phyloP scores from a whole-genome alignment of 2,329 filamentous ascomycete species.

The Westerdykella ornata region DNA sequence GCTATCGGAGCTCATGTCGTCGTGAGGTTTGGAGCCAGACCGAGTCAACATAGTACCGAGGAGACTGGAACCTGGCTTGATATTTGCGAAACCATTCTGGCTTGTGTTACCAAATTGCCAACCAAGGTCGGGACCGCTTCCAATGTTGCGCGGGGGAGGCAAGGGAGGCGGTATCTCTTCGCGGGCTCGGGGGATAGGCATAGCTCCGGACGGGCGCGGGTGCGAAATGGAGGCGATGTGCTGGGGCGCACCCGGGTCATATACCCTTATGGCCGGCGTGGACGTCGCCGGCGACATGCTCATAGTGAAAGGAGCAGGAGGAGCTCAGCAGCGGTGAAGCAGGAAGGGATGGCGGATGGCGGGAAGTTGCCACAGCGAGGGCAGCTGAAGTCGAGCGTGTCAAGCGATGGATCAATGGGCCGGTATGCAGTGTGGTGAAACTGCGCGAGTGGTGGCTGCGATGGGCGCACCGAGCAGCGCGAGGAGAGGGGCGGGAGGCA shows the following conservation, averaged over 20 bases:
- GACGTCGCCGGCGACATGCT: slow-evolving; percentile 31
- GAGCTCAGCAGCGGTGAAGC: slow-evolving; percentile 11
- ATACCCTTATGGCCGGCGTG: slow-evolving; percentile 39
- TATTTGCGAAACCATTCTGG: slow-evolving; percentile 39
- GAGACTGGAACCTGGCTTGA: slow-evolving; percentile 46
- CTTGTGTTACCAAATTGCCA: slow-evolving; percentile 60
- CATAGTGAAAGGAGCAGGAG: slow-evolving; percentile 9
- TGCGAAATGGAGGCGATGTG: slow-evolving; percentile 26
- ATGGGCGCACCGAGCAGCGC: neutral
- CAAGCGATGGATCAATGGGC: neutral
- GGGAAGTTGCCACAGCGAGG: slow-evolving; percentile 25
- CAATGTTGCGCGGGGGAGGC: slow-evolving; percentile 56
- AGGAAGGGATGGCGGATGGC: slow-evolving; percentile 9
- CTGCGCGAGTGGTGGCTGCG: neutral
- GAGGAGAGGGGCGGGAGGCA: neutral
- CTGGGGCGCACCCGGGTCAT: slow-evolving; percentile 34
- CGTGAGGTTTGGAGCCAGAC: slow-evolving; percentile 33
- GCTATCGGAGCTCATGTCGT: slow-evolving; percentile 34
- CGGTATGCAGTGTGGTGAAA: neutral
- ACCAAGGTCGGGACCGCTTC: slow-evolving; percentile 54
- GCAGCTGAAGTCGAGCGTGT: slow-evolving; percentile 25
- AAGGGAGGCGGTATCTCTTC: slow-evolving; percentile 55
- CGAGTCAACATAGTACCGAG: slow-evolving; percentile 29
- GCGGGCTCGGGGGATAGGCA: slow-evolving; percentile 57
- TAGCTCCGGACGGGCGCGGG: slow-evolving; percentile 42